Evolutionary conservation across 1,284 basidiomycete genomes (phyloP).

Genomic region (Ustilago lituana): DNA sequence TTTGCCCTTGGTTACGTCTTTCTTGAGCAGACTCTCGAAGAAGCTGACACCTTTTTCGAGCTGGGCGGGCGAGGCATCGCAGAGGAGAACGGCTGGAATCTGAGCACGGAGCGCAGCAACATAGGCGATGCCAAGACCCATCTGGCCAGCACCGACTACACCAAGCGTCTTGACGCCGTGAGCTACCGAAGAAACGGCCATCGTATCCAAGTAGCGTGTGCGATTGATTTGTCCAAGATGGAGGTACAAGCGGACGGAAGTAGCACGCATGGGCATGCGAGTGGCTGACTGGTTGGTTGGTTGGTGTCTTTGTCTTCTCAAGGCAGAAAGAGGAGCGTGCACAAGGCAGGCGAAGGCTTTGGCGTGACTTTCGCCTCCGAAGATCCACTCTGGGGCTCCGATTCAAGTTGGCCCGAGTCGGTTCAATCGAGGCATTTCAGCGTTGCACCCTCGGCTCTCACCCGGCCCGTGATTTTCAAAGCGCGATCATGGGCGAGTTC

Average conservation of each 20-base stretch:
- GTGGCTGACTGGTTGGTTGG: no score
- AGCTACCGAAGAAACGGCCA: slow-evolving; percentile 30
- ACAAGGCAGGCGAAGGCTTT: no score
- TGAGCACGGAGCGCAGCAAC: slow-evolving; percentile 74
- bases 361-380: no score
- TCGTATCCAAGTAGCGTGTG: no score
- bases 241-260: no score
- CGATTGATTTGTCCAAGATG: no score
- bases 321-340: no score
- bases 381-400: slow-evolving; percentile 18
- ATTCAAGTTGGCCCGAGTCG: background rate
- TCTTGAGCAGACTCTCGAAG: slow-evolving; percentile 78
- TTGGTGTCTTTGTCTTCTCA: no score
- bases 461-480: slow-evolving; percentile 8
- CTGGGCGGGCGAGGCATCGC: slow-evolving; percentile 70
- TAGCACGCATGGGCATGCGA: no score
- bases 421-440: no score
- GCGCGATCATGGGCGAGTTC: background rate
- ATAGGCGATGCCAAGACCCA: slow-evolving; percentile 78
- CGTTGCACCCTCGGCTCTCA: slow-evolving; percentile 6
- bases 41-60: slow-evolving; percentile 77
- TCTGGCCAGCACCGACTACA: slow-evolving; percentile 62
- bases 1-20: slow-evolving; percentile 85
- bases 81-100: slow-evolving; percentile 44
- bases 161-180: slow-evolving; percentile 59